Evolutionary conservation across 345 rosid species (phyloP).

Genomic region (Eucalyptus sp.): DNA sequence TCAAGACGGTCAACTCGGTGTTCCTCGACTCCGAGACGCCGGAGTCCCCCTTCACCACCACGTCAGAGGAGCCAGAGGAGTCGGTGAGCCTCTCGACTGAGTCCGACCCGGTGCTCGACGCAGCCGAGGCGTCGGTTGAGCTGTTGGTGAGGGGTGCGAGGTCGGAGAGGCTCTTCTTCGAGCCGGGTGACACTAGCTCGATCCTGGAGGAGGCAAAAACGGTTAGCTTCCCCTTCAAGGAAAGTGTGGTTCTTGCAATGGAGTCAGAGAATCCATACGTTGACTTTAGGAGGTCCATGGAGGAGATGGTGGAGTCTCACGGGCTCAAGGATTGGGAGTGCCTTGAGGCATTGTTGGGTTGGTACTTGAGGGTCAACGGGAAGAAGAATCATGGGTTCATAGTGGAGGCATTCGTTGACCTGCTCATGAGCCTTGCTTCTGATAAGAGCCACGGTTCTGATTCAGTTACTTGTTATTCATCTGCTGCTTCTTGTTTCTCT

Average conservation of each 20-base stretch:
- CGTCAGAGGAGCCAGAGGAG: conserved; percentile 7
- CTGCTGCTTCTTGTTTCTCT: conserved; percentile 33
- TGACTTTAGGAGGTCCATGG: conserved; percentile 86
- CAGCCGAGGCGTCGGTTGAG: conserved; percentile 27
- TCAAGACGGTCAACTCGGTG: conserved; percentile 71
- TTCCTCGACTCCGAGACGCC: conserved; percentile 27
- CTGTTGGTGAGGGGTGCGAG: conserved; percentile 37
- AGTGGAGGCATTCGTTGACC: conserved; percentile 68
- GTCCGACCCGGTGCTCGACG: not conserved
- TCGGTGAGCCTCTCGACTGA: conserved; percentile 21
- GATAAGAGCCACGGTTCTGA: not conserved
- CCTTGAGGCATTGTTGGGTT: conserved; percentile 61
- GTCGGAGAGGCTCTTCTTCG: conserved; percentile 62
- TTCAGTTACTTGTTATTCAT: conserved; percentile 18
- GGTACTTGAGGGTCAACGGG: conserved; percentile 73
- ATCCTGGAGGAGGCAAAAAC: conserved; percentile 36
- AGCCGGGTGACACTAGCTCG: conserved; percentile 57
- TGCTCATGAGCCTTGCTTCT: conserved; percentile 29
- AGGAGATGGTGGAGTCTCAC: conserved; percentile 72
- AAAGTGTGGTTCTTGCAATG: conserved; percentile 50
- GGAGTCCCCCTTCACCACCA: conserved; percentile 32
- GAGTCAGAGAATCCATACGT: conserved; percentile 70
- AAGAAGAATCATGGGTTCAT: conserved; percentile 63
- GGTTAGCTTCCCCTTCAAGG: conserved; percentile 24
- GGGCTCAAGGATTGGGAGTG: conserved; percentile 63